Percentiles rank a stretch among this genome's conserved stretches.
Conservation (phyloP, 1,284 basidiomycete genomes). For the Cystobasidium slooffiae region DNA sequence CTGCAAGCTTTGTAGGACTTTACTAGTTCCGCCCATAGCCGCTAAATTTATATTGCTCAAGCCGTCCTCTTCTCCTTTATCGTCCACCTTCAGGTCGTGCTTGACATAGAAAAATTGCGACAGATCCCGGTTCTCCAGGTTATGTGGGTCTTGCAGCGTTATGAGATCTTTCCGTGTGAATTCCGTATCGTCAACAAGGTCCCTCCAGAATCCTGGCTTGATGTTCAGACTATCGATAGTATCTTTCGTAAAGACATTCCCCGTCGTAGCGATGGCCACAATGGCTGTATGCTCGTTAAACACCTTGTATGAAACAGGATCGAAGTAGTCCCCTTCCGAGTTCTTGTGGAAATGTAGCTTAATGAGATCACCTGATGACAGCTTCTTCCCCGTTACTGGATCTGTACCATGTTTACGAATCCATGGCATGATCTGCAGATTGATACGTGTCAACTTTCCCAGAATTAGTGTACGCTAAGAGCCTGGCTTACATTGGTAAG, state of each 20-base stretch:
- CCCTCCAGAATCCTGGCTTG: slow-evolving; percentile 69
- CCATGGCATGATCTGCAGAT: slow-evolving; percentile 44
- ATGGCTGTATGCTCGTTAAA: slow-evolving; percentile 62
- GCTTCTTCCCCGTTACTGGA: slow-evolving; percentile 82
- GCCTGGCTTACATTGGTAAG: slow-evolving; percentile 43
- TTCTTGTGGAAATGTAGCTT: slow-evolving; percentile 78
- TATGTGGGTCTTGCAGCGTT: slow-evolving; percentile 62
- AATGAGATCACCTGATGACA: slow-evolving; percentile 79
- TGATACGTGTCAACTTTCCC: not conserved
- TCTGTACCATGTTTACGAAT: slow-evolving; percentile 45
- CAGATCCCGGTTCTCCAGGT: slow-evolving; percentile 53
- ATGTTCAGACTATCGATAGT: slow-evolving; percentile 68
- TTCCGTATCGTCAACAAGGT: slow-evolving; percentile 80
- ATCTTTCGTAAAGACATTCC: slow-evolving; percentile 87
- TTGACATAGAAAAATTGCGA: slow-evolving; percentile 56
- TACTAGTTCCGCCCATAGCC: slow-evolving; percentile 54
- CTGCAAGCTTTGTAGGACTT: slow-evolving; percentile 48
- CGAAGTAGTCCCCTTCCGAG: slow-evolving; percentile 54
- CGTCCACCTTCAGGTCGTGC: slow-evolving; percentile 52
- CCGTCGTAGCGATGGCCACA: slow-evolving; percentile 60
- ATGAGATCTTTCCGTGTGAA: slow-evolving; percentile 89
- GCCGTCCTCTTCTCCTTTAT: slow-evolving; percentile 49
- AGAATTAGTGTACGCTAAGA: not conserved
- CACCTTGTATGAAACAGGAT: slow-evolving; percentile 61
- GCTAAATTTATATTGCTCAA: slow-evolving; percentile 54